These are phyloP conservation scores for Stemphylium lycopersici DNA, from an alignment of 2,329 filamentous ascomycete genomes.

Conservation along the genomic window DNA sequence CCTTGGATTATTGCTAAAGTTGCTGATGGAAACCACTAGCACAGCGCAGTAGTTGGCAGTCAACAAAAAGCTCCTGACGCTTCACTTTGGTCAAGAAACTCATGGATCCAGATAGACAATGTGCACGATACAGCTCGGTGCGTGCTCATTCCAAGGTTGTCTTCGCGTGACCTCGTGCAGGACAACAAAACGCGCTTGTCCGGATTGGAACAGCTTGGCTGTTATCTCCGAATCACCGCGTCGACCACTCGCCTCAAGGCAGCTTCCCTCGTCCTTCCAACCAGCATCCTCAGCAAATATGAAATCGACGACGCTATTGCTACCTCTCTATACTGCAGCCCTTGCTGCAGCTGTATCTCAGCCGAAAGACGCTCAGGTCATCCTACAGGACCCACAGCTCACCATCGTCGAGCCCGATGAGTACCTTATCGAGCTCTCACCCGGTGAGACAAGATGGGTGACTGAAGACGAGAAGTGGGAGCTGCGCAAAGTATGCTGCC, in stretches of 20 bases:
- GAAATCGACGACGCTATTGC: slow-evolving; percentile 42
- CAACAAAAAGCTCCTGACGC: too few relatives aligned
- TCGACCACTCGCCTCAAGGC: slow-evolving; percentile 17
- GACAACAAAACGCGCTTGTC: slow-evolving; percentile 12
- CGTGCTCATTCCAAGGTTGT: too few relatives aligned
- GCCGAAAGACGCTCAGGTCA: slow-evolving; percentile 34
- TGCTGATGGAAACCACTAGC: too few relatives aligned
- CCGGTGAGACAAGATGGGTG: slow-evolving; percentile 82
- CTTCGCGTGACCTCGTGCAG: slow-evolving; percentile 12
- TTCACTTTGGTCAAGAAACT: too few relatives aligned
- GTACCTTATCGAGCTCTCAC: slow-evolving; percentile 79
- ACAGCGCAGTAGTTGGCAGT: too few relatives aligned
- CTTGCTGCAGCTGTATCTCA: slow-evolving; percentile 36
- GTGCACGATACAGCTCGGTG: too few relatives aligned
- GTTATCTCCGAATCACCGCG: slow-evolving; percentile 16
- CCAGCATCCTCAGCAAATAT: slow-evolving; percentile 26
- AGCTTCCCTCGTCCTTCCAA: neutral
- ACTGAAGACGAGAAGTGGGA: slow-evolving; percentile 96
- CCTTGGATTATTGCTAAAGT: too few relatives aligned
- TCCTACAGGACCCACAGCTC: slow-evolving; percentile 38
- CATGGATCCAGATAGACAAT: too few relatives aligned
- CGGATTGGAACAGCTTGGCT: slow-evolving; percentile 6
- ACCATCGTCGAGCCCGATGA: slow-evolving; percentile 40
- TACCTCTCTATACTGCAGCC: slow-evolving; percentile 41
- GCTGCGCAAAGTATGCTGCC: slow-evolving; percentile 71